These are phyloP conservation scores for Forsythia viridissima DNA, from an alignment of 257 asterid species.

Conservation along the genomic window DNA sequence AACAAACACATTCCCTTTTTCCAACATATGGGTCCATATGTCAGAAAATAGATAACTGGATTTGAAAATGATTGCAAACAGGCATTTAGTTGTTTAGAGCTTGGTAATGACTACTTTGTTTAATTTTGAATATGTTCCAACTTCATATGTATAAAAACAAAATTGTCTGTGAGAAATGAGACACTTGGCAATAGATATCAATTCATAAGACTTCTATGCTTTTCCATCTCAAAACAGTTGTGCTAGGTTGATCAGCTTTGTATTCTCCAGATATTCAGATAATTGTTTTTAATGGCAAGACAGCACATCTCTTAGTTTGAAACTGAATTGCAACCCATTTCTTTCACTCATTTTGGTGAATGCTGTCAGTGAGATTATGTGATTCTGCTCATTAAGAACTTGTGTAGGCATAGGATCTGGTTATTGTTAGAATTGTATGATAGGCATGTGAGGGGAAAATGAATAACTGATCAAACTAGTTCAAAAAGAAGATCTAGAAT, in stretches of 20 bases:
- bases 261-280: no score
- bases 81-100: not conserved
- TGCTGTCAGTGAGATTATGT: not conserved
- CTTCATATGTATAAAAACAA: not conserved
- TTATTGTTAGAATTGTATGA: not conserved
- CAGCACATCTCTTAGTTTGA: not conserved
- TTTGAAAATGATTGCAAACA: not conserved
- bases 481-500: not conserved
- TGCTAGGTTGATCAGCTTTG: no score
- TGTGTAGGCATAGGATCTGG: not conserved
- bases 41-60: not conserved
- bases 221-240: not conserved
- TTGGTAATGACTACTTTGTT: not conserved
- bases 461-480: not conserved
- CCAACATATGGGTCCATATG: not conserved
- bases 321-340: not conserved
- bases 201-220: not conserved
- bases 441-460: not conserved
- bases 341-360: not conserved
- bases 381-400: conserved; percentile 5
- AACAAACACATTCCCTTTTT: not conserved
- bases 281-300: not conserved
- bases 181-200: not conserved
- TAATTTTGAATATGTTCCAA: not conserved
- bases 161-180: not conserved